Percentiles rank a stretch among this genome's conserved stretches.
Evolutionary conservation across 106 monocot species (phyloP).

Genomic region (Dendrobium nobile): DNA sequence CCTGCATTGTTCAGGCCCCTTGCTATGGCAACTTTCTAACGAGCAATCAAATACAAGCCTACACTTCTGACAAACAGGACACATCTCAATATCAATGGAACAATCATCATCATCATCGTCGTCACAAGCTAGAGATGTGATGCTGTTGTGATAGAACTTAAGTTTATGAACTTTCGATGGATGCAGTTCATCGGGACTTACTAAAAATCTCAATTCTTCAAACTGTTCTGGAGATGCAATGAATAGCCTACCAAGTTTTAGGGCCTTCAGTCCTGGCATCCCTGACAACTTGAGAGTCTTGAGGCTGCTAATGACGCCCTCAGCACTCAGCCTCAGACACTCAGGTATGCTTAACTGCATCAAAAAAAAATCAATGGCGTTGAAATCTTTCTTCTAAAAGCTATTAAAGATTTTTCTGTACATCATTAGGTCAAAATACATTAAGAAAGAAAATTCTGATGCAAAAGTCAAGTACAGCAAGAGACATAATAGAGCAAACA

Average conservation of each 20-base stretch:
- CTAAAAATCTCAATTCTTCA: conserved; percentile 24
- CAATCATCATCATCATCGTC: conserved; percentile 25
- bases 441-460: neutral
- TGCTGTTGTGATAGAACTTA: conserved; percentile 27
- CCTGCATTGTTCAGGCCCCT: conserved; percentile 20
- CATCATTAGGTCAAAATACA: neutral
- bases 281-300: conserved; percentile 27
- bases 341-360: conserved; percentile 45
- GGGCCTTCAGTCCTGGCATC: conserved; percentile 20
- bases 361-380: neutral
- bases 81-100: conserved; percentile 49
- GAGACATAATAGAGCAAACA: neutral
- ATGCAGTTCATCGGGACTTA: conserved; percentile 16
- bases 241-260: conserved; percentile 36
- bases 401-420: neutral
- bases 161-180: conserved; percentile 8
- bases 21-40: conserved; percentile 22
- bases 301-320: conserved; percentile 37
- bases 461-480: neutral
- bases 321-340: conserved; percentile 28
- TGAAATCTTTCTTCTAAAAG: neutral
- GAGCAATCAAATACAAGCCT: conserved; percentile 58
- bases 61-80: conserved; percentile 38
- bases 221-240: conserved; percentile 26
- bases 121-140: conserved; percentile 11